Percentiles rank a stretch among this genome's conserved stretches.
phyloP scores from a whole-genome alignment of 345 rosid species.

The Camelina sativa region DNA sequence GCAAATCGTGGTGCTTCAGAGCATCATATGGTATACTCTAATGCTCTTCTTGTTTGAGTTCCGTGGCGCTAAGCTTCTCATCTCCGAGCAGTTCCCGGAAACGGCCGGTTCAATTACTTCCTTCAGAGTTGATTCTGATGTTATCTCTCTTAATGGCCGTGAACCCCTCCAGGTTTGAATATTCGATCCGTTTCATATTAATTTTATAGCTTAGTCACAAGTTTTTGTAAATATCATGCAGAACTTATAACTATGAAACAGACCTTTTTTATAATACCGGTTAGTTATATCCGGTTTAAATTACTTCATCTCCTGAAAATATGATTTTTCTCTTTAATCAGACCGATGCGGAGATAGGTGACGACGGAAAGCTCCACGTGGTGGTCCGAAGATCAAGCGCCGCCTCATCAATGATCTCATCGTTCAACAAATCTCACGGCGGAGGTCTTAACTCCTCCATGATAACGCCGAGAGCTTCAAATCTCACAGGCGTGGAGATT shows the following conservation, averaged over 20 bases:
- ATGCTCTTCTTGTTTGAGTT: conserved; percentile 85
- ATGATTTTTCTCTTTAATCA: conserved; percentile 16
- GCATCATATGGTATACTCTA: conserved; percentile 83
- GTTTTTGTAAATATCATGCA: neutral
- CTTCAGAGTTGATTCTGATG: conserved; percentile 78
- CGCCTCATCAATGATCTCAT: conserved; percentile 68
- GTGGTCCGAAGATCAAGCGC: conserved; percentile 61
- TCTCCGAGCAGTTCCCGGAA: conserved; percentile 83
- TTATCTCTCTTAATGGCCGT: conserved; percentile 74
- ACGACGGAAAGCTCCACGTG: conserved; percentile 85
- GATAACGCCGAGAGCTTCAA: conserved; percentile 75
- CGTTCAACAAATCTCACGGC: conserved; percentile 68
- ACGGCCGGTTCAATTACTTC: conserved; percentile 81
- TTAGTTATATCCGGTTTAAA: conserved; percentile 6
- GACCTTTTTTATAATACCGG: neutral
- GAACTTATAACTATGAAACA: neutral
- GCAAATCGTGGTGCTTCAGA: conserved; percentile 81
- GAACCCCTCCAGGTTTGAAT: conserved; percentile 54
- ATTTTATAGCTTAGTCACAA: neutral
- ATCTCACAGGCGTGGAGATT: conserved; percentile 81
- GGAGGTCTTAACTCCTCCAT: conserved; percentile 54
- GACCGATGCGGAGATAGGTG: conserved; percentile 84
- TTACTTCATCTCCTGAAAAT: neutral
- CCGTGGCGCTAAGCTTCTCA: conserved; percentile 73
- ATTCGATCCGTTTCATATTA: neutral